Base-by-base conservation (phyloP, 2,329 filamentous ascomycete species). In the Eutypella sp. region DNA sequence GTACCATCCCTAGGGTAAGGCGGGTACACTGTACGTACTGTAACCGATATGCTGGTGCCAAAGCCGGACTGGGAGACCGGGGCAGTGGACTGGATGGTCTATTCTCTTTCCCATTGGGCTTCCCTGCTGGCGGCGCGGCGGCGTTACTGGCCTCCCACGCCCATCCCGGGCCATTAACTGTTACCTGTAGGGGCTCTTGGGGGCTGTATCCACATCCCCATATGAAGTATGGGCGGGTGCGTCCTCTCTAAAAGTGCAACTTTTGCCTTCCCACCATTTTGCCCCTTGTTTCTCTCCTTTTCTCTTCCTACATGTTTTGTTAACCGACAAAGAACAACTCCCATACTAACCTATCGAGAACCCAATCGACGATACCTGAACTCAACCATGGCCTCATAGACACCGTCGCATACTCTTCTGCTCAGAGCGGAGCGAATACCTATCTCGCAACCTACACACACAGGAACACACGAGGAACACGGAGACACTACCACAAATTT, bases 1-100 rank as follows among this genome's bases (percentile, higher is more conserved):
- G 36, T 24, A 39, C 36, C 36, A 39, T 19, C 36, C 36, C 36
- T 39, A 39, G 36, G 36, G 36, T 39, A 39, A 24, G 36, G 36
- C 36, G 36, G 36, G 36, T 39, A 39, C 36, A n/a, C n/a, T 39
- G 20, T 39, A 39, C 16, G 36, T 39, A 39, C 36, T 24, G 36
- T 39, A 39, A 24, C 36, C 36, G 36, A 39, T 20, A 22, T 22
- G 36, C 36, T 39, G 36, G 36, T 5, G 36, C 36, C 15, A 39
- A 39, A 20, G 20, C n/a, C n/a, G 18, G 19, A 39, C 36, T 39
- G 20, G 36, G 36, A 22, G 20, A 24, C 36, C 36, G 36, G 18
- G 36, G n/a, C 19, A 39, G 19, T 24, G 36, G 36, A 24, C 36
- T 11, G 16, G 29, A n/a, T n/a, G n/a, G n/a, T n/a, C 29, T 33